Conservation (phyloP, 805 yeast genomes). For the Wickerhamomyces ciferrii region DNA sequence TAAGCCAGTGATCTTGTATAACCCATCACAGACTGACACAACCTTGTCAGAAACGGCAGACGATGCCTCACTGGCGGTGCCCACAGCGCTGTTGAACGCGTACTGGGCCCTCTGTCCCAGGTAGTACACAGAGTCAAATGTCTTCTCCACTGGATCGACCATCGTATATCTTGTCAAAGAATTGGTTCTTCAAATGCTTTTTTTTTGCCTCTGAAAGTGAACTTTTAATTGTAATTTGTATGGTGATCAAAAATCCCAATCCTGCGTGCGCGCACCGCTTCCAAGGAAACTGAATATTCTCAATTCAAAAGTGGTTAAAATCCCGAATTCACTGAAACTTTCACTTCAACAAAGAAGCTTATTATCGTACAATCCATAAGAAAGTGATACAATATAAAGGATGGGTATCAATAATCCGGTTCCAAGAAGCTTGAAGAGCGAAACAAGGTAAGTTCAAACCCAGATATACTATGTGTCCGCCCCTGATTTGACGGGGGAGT, state of each 20-base stretch:
- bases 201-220: no score
- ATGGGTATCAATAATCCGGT: slow-evolving; percentile 93
- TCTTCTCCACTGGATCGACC: slow-evolving; percentile 11
- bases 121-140: slow-evolving; percentile 13
- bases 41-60: background rate
- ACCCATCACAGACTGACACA: background rate
- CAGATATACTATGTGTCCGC: no score
- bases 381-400: no score
- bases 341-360: background rate
- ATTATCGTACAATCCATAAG: no score
- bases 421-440: slow-evolving; percentile 84
- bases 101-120: slow-evolving; percentile 4
- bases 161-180: no score
- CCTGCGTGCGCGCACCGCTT: background rate
- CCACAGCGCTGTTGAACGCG: background rate
- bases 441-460: slow-evolving; percentile 60
- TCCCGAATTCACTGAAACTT: background rate
- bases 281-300: background rate
- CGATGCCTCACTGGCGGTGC: background rate
- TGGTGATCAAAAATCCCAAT: no score
- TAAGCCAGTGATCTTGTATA: background rate
- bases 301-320: background rate
- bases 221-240: no score
- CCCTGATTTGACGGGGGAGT: no score
- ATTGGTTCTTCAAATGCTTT: background rate